Conservation (phyloP, 257 asterid genomes). For the Fraxinus excelsior region DNA sequence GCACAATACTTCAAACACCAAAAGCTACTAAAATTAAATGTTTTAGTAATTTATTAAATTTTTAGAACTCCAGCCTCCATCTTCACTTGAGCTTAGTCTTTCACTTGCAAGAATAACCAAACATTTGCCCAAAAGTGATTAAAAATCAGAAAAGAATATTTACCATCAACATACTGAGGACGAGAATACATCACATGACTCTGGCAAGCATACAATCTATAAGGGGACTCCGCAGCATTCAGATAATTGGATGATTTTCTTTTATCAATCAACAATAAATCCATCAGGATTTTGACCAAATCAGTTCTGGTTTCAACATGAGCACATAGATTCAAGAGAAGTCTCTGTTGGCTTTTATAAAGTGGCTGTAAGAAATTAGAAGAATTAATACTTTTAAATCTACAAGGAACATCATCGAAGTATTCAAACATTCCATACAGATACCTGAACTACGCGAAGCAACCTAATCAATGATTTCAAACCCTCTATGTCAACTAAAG, state of each 20-base stretch:
- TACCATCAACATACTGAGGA: conserved; percentile 84
- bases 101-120: background rate
- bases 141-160: conserved; percentile 21
- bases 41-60: background rate
- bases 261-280: conserved; percentile 74
- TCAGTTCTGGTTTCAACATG: conserved; percentile 78
- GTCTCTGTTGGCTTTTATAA: conserved; percentile 80
- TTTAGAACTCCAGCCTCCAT: background rate
- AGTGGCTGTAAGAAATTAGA: conserved; percentile 65
- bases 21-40: background rate
- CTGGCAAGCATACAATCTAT: conserved; percentile 87
- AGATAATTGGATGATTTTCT: conserved; percentile 44
- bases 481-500: conserved; percentile 85
- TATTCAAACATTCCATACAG: conserved; percentile 21
- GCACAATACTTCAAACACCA: background rate
- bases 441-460: conserved; percentile 95
- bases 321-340: conserved; percentile 84
- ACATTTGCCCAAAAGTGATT: too few relatives aligned
- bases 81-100: background rate
- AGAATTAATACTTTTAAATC: conserved; percentile 22
- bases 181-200: conserved; percentile 93
- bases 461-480: conserved; percentile 82
- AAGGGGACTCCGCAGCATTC: conserved; percentile 70
- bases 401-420: background rate
- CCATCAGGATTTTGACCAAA: conserved; percentile 81